phyloP scores from a whole-genome alignment of 257 asterid species.

The Przewalskia tangutica region DNA sequence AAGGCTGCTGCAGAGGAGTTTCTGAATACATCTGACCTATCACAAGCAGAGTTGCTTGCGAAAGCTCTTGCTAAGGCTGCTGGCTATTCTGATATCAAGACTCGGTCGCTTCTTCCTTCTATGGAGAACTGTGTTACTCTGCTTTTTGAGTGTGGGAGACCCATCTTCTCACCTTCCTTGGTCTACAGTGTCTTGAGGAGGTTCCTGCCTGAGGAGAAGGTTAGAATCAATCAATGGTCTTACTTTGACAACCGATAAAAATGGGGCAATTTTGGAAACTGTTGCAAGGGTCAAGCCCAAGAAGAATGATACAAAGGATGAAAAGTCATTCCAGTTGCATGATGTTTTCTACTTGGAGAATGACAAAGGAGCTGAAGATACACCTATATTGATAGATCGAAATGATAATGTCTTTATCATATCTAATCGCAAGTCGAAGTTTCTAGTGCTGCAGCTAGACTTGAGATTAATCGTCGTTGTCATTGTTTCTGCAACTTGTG shows the following conservation, averaged over 20 bases:
- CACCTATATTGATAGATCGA: too few species aligned
- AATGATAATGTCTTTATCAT: too few species aligned
- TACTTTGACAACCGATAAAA: conserved; percentile 80
- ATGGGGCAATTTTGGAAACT: conserved; percentile 87
- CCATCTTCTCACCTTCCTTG: conserved; percentile 61
- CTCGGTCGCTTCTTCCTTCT: conserved; percentile 77
- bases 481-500: too few species aligned
- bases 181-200: conserved; percentile 61
- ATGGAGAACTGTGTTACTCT: conserved; percentile 83
- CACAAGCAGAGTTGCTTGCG: conserved; percentile 77
- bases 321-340: too few species aligned
- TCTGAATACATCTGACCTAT: conserved; percentile 42
- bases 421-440: too few species aligned
- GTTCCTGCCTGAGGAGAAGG: conserved; percentile 83
- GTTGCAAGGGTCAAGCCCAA: too few species aligned
- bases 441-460: too few species aligned
- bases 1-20: conserved; percentile 89
- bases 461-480: too few species aligned
- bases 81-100: conserved; percentile 84
- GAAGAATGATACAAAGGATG: too few species aligned
- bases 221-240: conserved; percentile 83
- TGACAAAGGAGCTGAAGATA: too few species aligned
- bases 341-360: too few species aligned
- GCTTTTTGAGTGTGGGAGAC: conserved; percentile 63
- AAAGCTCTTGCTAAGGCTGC: conserved; percentile 96